These are phyloP conservation scores for Endoconidiophora polonica DNA, from an alignment of 2,329 filamentous ascomycete genomes.

Conservation along the genomic window DNA sequence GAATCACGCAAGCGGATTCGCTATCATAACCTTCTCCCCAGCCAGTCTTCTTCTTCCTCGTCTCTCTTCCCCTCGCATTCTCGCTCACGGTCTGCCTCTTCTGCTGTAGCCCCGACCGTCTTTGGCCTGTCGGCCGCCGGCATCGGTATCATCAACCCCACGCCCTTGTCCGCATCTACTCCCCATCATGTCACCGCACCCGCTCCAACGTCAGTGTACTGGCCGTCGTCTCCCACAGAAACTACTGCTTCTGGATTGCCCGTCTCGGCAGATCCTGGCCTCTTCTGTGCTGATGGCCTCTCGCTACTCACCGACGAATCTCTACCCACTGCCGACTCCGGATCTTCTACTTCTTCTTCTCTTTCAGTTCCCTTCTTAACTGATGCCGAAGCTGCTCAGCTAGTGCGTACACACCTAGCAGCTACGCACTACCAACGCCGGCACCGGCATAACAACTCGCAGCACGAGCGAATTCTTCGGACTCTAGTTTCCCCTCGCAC, in stretches of 20 bases:
- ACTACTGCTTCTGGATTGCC: slow-evolving; percentile 33
- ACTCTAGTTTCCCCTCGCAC: slow-evolving; percentile 37
- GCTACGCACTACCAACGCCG: slow-evolving; percentile 15
- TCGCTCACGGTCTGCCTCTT: background rate
- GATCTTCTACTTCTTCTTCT: slow-evolving; percentile 15
- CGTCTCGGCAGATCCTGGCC: slow-evolving; percentile 26
- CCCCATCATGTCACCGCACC: background rate
- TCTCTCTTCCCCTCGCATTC: background rate
- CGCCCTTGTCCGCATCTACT: background rate
- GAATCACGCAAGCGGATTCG: slow-evolving; percentile 8
- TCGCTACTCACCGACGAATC: slow-evolving; percentile 16
- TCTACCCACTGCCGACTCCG: slow-evolving; percentile 14
- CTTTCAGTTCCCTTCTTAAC: slow-evolving; percentile 24
- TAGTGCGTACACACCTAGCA: slow-evolving; percentile 32
- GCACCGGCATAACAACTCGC: slow-evolving; percentile 30
- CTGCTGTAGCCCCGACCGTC: background rate
- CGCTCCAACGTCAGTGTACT: background rate
- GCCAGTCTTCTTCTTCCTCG: background rate
- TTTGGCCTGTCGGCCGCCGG: background rate
- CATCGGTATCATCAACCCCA: too few species aligned
- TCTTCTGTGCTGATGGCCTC: background rate
- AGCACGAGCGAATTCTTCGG: slow-evolving; percentile 39
- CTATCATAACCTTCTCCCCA: background rate
- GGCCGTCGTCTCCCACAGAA: slow-evolving; percentile 22
- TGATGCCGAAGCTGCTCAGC: slow-evolving; percentile 30